phyloP scores from a whole-genome alignment of 345 rosid genomes.

The Dovyalis caffra region DNA sequence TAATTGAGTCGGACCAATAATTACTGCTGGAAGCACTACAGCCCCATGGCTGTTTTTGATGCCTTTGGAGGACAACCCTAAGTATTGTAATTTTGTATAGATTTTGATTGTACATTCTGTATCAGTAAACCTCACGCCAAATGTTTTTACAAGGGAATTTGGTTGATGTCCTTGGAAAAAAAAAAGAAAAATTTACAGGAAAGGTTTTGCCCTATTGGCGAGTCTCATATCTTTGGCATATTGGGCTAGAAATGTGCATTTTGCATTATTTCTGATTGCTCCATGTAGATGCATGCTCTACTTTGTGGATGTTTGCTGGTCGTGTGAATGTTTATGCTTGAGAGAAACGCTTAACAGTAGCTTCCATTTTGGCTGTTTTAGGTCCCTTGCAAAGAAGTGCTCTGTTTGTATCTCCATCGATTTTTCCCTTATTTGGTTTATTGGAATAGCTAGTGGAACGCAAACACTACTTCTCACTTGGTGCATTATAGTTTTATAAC shows the following conservation, averaged over 20 bases:
- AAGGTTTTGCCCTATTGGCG: background rate
- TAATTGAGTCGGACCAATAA: background rate
- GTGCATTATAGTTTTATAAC: too few species aligned
- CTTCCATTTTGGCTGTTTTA: too few species aligned
- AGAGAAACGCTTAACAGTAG: too few species aligned
- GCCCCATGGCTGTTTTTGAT: constrained; percentile 18
- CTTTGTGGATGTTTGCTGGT: too few species aligned
- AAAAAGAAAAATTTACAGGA: background rate
- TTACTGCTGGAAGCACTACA: constrained; percentile 12
- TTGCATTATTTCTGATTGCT: background rate
- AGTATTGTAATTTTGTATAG: constrained; percentile 43
- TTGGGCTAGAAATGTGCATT: background rate
- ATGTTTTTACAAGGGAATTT: constrained; percentile 17
- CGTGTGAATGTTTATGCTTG: too few species aligned
- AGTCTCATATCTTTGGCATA: background rate
- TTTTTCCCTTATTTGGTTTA: too few species aligned
- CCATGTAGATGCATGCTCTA: background rate
- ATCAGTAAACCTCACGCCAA: constrained; percentile 37
- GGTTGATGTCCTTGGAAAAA: constrained; percentile 5
- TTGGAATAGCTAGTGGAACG: too few species aligned
- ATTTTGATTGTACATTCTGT: constrained; percentile 43
- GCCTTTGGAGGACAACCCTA: constrained; percentile 16
- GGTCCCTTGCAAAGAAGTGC: too few species aligned
- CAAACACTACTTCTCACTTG: too few species aligned
- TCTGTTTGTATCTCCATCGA: too few species aligned